phyloP scores from a whole-genome alignment of 208 protist species.

The Angomonas desouzai region DNA sequence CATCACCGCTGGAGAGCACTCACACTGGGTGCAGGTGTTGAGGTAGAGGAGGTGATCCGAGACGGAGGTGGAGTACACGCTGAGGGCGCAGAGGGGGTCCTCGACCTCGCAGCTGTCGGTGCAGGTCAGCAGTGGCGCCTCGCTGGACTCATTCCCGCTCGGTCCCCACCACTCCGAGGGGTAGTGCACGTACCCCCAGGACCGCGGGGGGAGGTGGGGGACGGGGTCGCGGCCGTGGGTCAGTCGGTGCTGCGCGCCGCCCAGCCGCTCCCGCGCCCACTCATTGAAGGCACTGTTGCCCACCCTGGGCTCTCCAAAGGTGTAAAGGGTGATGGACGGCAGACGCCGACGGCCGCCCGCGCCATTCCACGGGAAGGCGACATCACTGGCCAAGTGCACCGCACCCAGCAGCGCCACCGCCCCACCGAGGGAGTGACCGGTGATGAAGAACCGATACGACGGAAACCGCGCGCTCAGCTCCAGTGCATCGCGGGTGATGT shows the following conservation, averaged over 20 bases:
- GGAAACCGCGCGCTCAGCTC: slow-evolving; percentile 27
- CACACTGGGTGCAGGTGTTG: slow-evolving; percentile 38
- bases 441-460: slow-evolving; percentile 40
- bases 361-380: background rate
- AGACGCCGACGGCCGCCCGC: background rate
- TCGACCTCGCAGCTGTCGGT: slow-evolving; percentile 27
- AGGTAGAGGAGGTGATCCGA: slow-evolving; percentile 61
- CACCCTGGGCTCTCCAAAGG: slow-evolving; percentile 65
- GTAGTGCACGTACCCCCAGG: slow-evolving; percentile 39
- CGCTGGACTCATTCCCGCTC: slow-evolving; percentile 4
- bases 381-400: slow-evolving; percentile 23
- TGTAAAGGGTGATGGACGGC: slow-evolving; percentile 43
- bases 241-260: slow-evolving; percentile 32
- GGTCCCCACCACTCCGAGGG: slow-evolving; percentile 54
- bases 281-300: slow-evolving; percentile 48
- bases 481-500: slow-evolving; percentile 29
- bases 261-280: slow-evolving; percentile 30
- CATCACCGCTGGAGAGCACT: slow-evolving; percentile 23
- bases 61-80: slow-evolving; percentile 21
- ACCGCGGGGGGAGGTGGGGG: slow-evolving; percentile 44
- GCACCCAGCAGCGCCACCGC: slow-evolving; percentile 51
- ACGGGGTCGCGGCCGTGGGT: slow-evolving; percentile 51
- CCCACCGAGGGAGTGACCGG: slow-evolving; percentile 76
- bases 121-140: slow-evolving; percentile 24
- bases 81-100: slow-evolving; percentile 50